Percentiles rank a stretch among this genome's conserved stretches.
These are phyloP conservation scores for Moesziomyces sp. DNA, from an alignment of 1,284 basidiomycete genomes.

Conservation along the genomic window DNA sequence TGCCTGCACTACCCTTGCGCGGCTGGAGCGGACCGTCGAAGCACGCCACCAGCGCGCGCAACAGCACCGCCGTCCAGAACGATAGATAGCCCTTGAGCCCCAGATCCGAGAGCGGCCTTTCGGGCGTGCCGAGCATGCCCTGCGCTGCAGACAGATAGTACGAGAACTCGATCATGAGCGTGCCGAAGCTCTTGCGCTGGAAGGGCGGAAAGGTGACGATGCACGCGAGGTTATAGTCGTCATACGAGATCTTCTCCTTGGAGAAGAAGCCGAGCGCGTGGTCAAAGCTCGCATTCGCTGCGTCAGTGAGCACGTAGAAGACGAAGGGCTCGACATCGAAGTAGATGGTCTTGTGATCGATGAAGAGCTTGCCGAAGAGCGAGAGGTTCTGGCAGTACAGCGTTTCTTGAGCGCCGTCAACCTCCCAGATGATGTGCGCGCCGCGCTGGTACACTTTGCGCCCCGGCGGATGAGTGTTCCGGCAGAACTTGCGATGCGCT, in stretches of 20 bases:
- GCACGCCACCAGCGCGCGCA: slow-evolving; percentile 80
- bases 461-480: slow-evolving; percentile 82
- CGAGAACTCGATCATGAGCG: slow-evolving; percentile 97
- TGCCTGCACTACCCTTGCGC: not conserved
- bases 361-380: slow-evolving; percentile 97
- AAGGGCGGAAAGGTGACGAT: slow-evolving; percentile 95
- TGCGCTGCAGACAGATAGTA: slow-evolving; percentile 86
- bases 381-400: slow-evolving; percentile 95
- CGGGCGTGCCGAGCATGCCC: slow-evolving; percentile 88
- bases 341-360: slow-evolving; percentile 96
- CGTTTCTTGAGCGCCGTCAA: slow-evolving; percentile 84
- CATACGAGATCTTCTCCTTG: slow-evolving; percentile 94
- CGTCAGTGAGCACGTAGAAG: slow-evolving; percentile 93
- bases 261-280: slow-evolving; percentile 94
- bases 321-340: slow-evolving; percentile 80
- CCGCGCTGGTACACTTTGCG: slow-evolving; percentile 89
- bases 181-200: slow-evolving; percentile 89
- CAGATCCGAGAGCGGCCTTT: slow-evolving; percentile 91
- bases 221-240: slow-evolving; percentile 96
- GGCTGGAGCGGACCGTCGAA: slow-evolving; percentile 45
- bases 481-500: slow-evolving; percentile 75
- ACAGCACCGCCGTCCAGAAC: slow-evolving; percentile 86
- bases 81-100: slow-evolving; percentile 90
- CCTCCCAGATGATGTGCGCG: slow-evolving; percentile 91
- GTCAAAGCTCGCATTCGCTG: slow-evolving; percentile 76